Base-by-base conservation (phyloP, 192 early-diverging fungal species). In the Geranomyces michiganensis region DNA sequence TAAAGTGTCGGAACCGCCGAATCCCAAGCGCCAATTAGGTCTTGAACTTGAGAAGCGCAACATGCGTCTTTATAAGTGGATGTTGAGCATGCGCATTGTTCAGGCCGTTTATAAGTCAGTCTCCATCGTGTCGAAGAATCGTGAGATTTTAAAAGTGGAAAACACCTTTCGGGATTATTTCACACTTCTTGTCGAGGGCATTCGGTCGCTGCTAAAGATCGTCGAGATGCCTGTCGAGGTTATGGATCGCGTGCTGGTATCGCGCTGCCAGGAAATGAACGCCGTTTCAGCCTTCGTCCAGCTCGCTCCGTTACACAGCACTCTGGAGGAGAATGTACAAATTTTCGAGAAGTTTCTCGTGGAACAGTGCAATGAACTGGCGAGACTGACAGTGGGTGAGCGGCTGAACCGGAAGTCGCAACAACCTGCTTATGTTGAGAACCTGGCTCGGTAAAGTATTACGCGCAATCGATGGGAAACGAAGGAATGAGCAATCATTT, bases 51-150 rank as follows among this genome's bases (percentile, higher is more conserved):
- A 76, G 51, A 60, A 61, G 22, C 67, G 73, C 21, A 78, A 79
- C 65, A 43, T 88, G 29, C 53, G 72, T 10, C 26, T 79, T 13
- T 90, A 88, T 74, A 88, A 90, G 66, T 83, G 82, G 74, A 75
- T 82, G n/a, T 61, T 91, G 58, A 81, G 79, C 1, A 88, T 87
- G 66, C 77, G 85, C 22, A 77, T 90, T 62, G 65, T 90, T 30
- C 87, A 91, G 31, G 81, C 80, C 41, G 62, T 81, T 9, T 75
- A 82, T 66, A 73, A 86, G 53, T 80, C 79, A 3, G 68, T 77
- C 7, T 72, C 72, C 12, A 72, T 73, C 26, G 78, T 90, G 8
- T 83, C 79, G 0, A 41, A 79, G 43, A 78, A 90, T 65, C 68
- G 73, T 62, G 79, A 79, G 45, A 56, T 82, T 27, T 73, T 90